phyloP scores from a whole-genome alignment of 805 yeast genomes.

The Maudiozyma bulderi region DNA sequence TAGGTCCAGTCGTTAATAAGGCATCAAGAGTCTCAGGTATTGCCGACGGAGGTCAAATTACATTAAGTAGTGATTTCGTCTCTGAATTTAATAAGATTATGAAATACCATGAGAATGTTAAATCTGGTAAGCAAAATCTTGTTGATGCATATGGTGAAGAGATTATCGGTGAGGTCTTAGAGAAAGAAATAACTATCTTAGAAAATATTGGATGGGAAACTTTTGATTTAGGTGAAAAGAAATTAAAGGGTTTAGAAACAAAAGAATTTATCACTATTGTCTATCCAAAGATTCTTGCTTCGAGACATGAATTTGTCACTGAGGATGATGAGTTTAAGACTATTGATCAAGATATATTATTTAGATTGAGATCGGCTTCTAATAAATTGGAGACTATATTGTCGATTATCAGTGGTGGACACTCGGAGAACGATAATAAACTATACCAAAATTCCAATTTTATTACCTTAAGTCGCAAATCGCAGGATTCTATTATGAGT shows the following conservation, averaged over 20 bases:
- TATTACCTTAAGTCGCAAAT: conserved; percentile 19
- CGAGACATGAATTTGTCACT: conserved; percentile 44
- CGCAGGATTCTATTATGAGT: conserved; percentile 13
- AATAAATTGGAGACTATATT: conserved; percentile 51
- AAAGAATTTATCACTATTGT: conserved; percentile 78
- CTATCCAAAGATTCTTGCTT: conserved; percentile 56
- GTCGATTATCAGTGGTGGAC: conserved; percentile 40
- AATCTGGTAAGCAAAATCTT: conserved; percentile 19
- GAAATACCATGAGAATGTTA: conserved; percentile 29
- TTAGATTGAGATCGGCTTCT: conserved; percentile 44
- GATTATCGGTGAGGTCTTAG: conserved; percentile 46
- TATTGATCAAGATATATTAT: conserved; percentile 34
- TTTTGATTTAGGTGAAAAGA: conserved; percentile 71
- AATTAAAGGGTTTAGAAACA: conserved; percentile 87
- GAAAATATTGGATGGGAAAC: conserved; percentile 61
- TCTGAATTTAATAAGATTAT: conserved; percentile 56
- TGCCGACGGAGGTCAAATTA: conserved; percentile 98
- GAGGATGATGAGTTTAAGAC: conserved; percentile 25
- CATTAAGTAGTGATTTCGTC: conserved; percentile 74
- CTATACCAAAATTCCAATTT: conserved; percentile 1
- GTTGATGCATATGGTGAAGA: conserved; percentile 39
- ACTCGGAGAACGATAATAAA: conserved; percentile 4
- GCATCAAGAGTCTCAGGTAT: conserved; percentile 88
- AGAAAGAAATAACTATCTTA: conserved; percentile 53
- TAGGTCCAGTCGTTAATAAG: conserved; percentile 96